Evolutionary conservation across 2,329 filamentous ascomycete genomes (phyloP), one percentile per base, ranked within the genome.

Genomic region (Myriangium duriaei): DNA sequence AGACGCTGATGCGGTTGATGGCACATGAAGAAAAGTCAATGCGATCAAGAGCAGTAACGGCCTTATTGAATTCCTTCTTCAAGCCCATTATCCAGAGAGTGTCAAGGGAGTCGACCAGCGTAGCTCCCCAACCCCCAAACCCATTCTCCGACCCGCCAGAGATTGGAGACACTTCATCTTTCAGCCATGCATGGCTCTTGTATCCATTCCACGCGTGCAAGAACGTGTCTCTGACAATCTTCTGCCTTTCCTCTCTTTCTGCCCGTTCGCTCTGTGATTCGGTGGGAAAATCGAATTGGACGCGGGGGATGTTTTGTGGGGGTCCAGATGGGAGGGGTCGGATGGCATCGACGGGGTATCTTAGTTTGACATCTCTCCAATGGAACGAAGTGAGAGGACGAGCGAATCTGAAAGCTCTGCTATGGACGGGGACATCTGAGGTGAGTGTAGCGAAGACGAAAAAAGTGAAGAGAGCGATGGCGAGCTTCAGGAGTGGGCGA

Each of bases 101-200:
- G 51, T 83, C 79, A 34, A 87, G 62, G 1, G 74, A 65, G 62
- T 94, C 85, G 10, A 94, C 81, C 44, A 93, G 56, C 0, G 85
- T 91, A 13, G 85, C 85, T n/a, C 81, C 81, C 86, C 86, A 93
- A 33, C 81, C 83, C 52, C 84, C 88, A 56, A 95, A 95, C 0
- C 84, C 82, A 52, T 95, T 82, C 15, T 74, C 74, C 45, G 67
- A 75, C 13, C 61, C 64, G 37, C 76, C 76, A 12, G 74, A 72
- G 21, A 56, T 19, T 0, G 88, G 88, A 13, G 64, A 69, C 5
- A 95, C 61, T 61, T 95, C 88, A 53, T 96, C 88, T 49, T 93
- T 82, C 45, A 79, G 71, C 76, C 84, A 88, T 9, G 87, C 87
- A 51, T 78, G 69, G 43, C 74, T 67, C 54, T 73, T 83, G 62